Percentiles rank a stretch among this genome's conserved stretches.
These are phyloP conservation scores for Fraxinus paxiana DNA, from an alignment of 305 asterid genomes.

Conservation along the genomic window DNA sequence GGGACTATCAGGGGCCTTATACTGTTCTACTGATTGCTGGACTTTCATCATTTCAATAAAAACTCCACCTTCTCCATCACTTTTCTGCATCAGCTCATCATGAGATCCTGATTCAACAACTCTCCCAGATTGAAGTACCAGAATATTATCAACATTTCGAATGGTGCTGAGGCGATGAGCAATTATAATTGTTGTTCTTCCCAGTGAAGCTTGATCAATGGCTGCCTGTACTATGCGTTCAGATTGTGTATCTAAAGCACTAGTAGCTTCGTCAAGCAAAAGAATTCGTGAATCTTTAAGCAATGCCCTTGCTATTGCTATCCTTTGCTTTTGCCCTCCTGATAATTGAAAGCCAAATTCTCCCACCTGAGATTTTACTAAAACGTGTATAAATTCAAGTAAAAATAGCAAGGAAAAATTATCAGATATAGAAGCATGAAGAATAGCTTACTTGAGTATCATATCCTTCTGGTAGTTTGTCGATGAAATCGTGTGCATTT, in stretches of 20 bases:
- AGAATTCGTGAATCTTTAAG: constrained; percentile 53
- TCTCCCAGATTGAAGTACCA: constrained; percentile 54
- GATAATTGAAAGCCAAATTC: constrained; percentile 59
- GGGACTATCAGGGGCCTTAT: background rate
- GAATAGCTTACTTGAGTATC: constrained; percentile 46
- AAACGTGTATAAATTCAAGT: background rate
- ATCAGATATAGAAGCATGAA: background rate
- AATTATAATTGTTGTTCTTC: constrained; percentile 48
- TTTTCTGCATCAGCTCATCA: constrained; percentile 41
- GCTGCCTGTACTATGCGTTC: constrained; percentile 63
- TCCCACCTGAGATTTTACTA: constrained; percentile 45
- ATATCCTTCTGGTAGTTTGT: constrained; percentile 49
- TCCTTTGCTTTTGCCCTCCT: constrained; percentile 67
- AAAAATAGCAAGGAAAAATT: background rate
- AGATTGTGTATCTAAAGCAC: constrained; percentile 58
- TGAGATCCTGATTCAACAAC: constrained; percentile 52
- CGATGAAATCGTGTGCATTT: constrained; percentile 59
- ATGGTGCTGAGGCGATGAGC: constrained; percentile 63
- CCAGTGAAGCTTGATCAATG: constrained; percentile 45
- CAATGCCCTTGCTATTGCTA: constrained; percentile 65
- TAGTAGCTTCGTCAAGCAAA: constrained; percentile 67
- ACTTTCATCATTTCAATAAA: constrained; percentile 39
- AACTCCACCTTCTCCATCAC: constrained; percentile 38
- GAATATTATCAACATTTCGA: constrained; percentile 39
- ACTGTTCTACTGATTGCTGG: constrained; percentile 29